Conservation (phyloP, 495 filamentous ascomycete species). For the Friedmanniomyces simplex region DNA sequence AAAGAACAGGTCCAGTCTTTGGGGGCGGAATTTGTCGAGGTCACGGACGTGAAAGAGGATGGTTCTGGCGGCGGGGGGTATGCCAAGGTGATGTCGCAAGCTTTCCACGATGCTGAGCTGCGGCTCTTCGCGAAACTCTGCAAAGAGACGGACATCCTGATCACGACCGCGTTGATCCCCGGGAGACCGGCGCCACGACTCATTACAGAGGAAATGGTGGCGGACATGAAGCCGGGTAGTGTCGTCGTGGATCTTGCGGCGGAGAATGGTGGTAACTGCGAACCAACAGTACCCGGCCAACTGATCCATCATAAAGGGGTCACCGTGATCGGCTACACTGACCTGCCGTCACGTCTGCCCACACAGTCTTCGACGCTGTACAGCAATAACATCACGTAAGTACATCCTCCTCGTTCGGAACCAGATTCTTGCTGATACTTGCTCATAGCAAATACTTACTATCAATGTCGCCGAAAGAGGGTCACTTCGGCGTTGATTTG, state of each 20-base stretch:
- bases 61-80: conserved; percentile 77
- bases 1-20: conserved; percentile 78
- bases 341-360: conserved; percentile 66
- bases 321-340: conserved; percentile 74
- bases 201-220: conserved; percentile 60
- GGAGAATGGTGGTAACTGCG: conserved; percentile 73
- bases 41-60: conserved; percentile 64
- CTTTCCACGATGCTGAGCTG: conserved; percentile 82
- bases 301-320: conserved; percentile 59
- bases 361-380: conserved; percentile 75
- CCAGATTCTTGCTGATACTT: background rate
- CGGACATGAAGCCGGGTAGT: conserved; percentile 70
- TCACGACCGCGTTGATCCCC: conserved; percentile 74
- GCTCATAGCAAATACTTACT: conserved; percentile 52
- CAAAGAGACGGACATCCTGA: conserved; percentile 74
- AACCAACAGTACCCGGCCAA: conserved; percentile 59
- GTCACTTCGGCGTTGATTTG: conserved; percentile 62
- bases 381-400: conserved; percentile 67
- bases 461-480: conserved; percentile 63
- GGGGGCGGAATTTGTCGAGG: conserved; percentile 74
- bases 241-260: conserved; percentile 73
- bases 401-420: background rate
- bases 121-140: conserved; percentile 74
- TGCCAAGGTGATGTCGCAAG: conserved; percentile 79
- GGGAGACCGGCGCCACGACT: conserved; percentile 65